These are phyloP conservation scores for Metarhizium album DNA, from an alignment of 2,329 filamentous ascomycete genomes.

Conservation along the genomic window DNA sequence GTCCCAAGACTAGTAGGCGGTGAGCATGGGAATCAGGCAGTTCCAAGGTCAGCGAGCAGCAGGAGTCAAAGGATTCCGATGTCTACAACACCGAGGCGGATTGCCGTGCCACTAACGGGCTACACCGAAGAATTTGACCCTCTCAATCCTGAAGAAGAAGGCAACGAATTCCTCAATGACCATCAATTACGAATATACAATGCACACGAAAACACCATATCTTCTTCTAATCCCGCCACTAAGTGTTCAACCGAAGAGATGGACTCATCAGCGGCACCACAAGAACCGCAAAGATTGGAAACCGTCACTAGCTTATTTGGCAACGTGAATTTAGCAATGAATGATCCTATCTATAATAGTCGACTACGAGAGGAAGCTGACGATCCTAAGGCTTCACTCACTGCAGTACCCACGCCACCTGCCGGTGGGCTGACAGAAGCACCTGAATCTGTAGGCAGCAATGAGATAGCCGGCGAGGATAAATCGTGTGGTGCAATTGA, in stretches of 20 bases:
- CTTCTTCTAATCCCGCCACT: neutral
- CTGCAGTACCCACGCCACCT: neutral
- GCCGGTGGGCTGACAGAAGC: neutral
- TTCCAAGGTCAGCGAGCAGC: slow-evolving; percentile 1
- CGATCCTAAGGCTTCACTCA: neutral
- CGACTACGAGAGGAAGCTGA: neutral
- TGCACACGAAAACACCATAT: neutral
- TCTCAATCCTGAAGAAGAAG: neutral
- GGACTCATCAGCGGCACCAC: neutral
- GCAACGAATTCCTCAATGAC: no score
- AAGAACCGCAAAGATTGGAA: neutral
- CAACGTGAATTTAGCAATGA: neutral
- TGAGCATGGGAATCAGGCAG: neutral
- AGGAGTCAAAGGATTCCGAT: neutral
- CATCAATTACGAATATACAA: no score
- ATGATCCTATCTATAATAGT: neutral
- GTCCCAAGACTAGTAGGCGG: slow-evolving; percentile 9
- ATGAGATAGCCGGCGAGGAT: neutral
- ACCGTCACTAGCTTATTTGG: neutral
- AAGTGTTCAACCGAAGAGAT: neutral
- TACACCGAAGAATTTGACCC: neutral
- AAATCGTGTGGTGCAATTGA: neutral
- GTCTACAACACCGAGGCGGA: neutral
- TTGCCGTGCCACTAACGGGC: neutral
- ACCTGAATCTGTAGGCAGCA: neutral